Evolutionary conservation across 176 grass and related monocot genomes (phyloP), one percentile per base, ranked within the genome.

Genomic region (Aegilops longissima): DNA sequence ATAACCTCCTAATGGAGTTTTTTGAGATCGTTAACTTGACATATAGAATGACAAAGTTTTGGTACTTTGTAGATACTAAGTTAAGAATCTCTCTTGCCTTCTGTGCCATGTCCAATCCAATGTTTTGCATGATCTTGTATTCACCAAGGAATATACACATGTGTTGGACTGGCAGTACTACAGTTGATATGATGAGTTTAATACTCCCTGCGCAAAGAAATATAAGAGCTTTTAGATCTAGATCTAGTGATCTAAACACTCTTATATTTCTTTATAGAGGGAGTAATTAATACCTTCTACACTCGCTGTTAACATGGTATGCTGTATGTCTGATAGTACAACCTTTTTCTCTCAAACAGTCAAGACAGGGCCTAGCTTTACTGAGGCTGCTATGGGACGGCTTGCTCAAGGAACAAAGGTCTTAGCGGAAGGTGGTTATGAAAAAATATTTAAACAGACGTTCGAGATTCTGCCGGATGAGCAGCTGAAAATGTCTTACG

Each of bases 321-420:
- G 12, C 56, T 58, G 54, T 61, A 78, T 27, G 12, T 72, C 62
- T 86, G 34, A 88, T 44, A 76, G 24, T 67, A 56, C n/a, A 12
- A 52, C 11, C 45, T 44, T 44, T 78, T 83, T 86, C 40, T 63
- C 36, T 59, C 61, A 44, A 88, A 73, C 73, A 97, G 94, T 97
- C 74, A 97, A 97, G 66, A 97, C 94, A 33, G 94, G 94, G 54
- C 94, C 94, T 61, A 97, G 94, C 87, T 87, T 97, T 92, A 84
- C 86, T 40, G 94, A 97, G 73, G 94, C 94, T 75, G 92, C 94
- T 18, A 97, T 97, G 94, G 94, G 94, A 84, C 90, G 92, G 25
- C 88, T 97, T 78, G 94, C 94, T 90, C 94, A 97, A 90, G 92
- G 94, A 80, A 97, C 94, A 45, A 94, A 97, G 86, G 94, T 97